These are phyloP conservation scores for Cairneyella variabilis DNA, from an alignment of 495 filamentous ascomycete genomes.

Conservation along the genomic window DNA sequence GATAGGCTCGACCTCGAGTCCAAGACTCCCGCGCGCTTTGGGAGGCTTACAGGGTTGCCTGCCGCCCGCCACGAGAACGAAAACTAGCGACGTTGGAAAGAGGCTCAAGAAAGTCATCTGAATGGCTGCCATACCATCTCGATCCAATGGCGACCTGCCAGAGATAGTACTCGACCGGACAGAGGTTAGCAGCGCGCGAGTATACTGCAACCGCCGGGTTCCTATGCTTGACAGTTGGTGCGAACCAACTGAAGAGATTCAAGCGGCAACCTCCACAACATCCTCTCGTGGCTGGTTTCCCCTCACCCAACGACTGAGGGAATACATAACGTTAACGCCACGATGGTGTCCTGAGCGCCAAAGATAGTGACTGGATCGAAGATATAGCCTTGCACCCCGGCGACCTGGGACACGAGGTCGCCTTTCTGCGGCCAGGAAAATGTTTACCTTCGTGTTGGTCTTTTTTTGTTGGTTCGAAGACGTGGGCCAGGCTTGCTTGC, in stretches of 20 bases:
- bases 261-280: not conserved
- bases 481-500: too few relatives aligned
- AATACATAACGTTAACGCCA: slow-evolving; percentile 7
- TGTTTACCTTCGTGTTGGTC: too few relatives aligned
- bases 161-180: not conserved
- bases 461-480: too few relatives aligned
- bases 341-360: not conserved
- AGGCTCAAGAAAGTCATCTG: slow-evolving; percentile 16
- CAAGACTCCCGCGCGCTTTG: slow-evolving; percentile 23
- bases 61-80: slow-evolving; percentile 20
- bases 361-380: not conserved
- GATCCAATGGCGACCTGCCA: not conserved
- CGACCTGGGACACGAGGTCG: not conserved
- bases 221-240: not conserved
- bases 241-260: not conserved
- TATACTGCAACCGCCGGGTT: not conserved
- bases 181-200: slow-evolving; percentile 16
- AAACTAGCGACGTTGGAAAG: slow-evolving; percentile 14
- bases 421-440: not conserved
- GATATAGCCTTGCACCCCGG: not conserved
- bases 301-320: not conserved
- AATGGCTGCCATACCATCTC: slow-evolving; percentile 14
- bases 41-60: slow-evolving; percentile 6
- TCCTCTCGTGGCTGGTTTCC: slow-evolving; percentile 7
- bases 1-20: not conserved